A percentile compares a stretch with the other conserved stretches of the same genome.
phyloP scores from a whole-genome alignment of 768 basidiomycete genomes.

The Auriscalpium vulgare region DNA sequence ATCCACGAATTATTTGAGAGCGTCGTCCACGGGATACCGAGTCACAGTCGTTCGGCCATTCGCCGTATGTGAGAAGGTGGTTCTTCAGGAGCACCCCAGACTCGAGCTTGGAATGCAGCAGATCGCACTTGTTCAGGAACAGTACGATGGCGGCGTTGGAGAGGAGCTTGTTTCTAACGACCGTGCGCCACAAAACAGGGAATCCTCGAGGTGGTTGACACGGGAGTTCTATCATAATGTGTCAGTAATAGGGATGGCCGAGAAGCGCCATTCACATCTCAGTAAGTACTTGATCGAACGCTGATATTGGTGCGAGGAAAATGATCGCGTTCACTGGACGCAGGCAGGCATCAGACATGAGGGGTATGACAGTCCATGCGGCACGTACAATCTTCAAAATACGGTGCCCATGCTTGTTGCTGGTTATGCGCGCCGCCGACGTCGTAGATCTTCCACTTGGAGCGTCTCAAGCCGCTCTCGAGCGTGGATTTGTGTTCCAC shows the following conservation, averaged over 20 bases:
- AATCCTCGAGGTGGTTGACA: conserved; percentile 77
- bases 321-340: conserved; percentile 75
- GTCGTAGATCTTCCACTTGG: conserved; percentile 80
- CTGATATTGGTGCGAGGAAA: conserved; percentile 78
- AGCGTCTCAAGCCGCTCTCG: conserved; percentile 32
- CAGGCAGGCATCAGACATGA: background rate
- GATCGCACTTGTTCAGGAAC: conserved; percentile 77
- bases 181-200: conserved; percentile 67
- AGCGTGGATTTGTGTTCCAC: conserved; percentile 72
- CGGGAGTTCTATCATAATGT: conserved; percentile 59
- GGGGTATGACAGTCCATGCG: background rate
- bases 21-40: too few species aligned
- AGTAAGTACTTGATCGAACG: conserved; percentile 75
- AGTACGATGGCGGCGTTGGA: conserved; percentile 69
- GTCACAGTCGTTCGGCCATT: too few species aligned
- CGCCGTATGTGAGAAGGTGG: too few species aligned
- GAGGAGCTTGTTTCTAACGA: conserved; percentile 68
- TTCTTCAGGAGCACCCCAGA: conserved; percentile 66
- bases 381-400: conserved; percentile 72
- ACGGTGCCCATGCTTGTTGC: conserved; percentile 82
- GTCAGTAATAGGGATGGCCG: too few species aligned
- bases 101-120: conserved; percentile 62
- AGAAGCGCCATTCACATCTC: conserved; percentile 38
- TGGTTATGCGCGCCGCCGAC: conserved; percentile 78
- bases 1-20: too few species aligned